Evolutionary conservation across 2,329 filamentous ascomycete species (phyloP), one percentile per base, ranked within the genome.

Genomic region (Alternaria sp.): DNA sequence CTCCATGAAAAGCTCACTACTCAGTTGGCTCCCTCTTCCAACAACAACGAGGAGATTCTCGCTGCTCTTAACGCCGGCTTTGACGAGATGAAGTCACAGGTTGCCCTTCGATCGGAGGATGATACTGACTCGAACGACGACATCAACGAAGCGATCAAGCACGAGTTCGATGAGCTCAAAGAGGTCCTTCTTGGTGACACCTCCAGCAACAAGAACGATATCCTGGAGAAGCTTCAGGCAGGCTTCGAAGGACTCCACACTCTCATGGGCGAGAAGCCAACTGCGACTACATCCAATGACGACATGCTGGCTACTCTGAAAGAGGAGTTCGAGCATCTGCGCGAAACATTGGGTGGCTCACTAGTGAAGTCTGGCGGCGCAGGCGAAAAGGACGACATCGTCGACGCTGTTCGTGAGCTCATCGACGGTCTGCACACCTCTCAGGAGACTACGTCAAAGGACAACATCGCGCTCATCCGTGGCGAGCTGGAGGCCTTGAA

Each of bases 141-240:
- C 44, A 80, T 85, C 61, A 85, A 90, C 43, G 90, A 93, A 62
- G 88, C 92, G 54, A 89, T 97, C 78, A 91, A 91, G 75, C 88
- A 89, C 44, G 93, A 96, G 74, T 91, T 97, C 54, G 92, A 96
- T 66, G 90, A 93, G 57, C 86, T 97, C 8, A 90, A 93, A 25
- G 90, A 93, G 17, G 87, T 91, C 0, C 87, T 97, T 54, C 91
- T 93, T 76, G 81, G 85, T 52, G 84, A 86, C 51, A 81, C 83
- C n/a, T 78, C 83, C 0, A 80, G 80, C 21, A 84, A 88, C 66
- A 89, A 89, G 72, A 87, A 86, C 57, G 88, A 90, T 65, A 83
- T 90, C 36, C 77, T 90, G 2, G 87, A 90, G 66, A 86, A 85
- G 6, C 86, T 90, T 44, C 84, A 87, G 54, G 81, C 81, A 49